Conservation (phyloP, 2,329 filamentous ascomycete species). For the Penicillium sp. region DNA sequence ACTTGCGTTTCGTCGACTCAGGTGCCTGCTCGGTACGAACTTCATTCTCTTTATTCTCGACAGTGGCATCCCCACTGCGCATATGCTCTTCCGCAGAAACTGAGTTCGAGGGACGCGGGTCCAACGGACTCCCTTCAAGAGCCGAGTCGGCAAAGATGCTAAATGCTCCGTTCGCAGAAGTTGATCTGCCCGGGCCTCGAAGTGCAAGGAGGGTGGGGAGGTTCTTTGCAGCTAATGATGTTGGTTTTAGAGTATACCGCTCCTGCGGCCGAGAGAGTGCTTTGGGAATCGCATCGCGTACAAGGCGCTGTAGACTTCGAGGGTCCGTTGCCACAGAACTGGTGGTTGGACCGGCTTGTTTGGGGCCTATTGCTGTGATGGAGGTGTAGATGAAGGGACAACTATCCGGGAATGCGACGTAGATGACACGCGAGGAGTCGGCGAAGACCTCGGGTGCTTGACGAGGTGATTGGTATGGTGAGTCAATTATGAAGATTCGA, state of each 20-base stretch:
- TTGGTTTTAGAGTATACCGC: conserved; percentile 67
- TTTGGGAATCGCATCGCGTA: conserved; percentile 77
- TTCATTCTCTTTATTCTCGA: conserved; percentile 18
- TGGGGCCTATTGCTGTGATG: conserved; percentile 44
- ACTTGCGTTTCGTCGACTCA: conserved; percentile 7
- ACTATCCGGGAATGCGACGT: conserved; percentile 77
- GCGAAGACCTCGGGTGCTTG: conserved; percentile 40
- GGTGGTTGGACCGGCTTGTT: conserved; percentile 34
- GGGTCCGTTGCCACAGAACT: conserved; percentile 47
- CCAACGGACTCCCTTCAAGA: conserved; percentile 51
- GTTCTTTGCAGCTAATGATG: conserved; percentile 68
- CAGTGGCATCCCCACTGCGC: conserved; percentile 4
- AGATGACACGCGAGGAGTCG: conserved; percentile 70
- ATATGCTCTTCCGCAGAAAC: conserved; percentile 33
- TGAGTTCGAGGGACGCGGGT: conserved; percentile 42
- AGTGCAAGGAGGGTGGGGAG: conserved; percentile 67
- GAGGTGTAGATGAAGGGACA: conserved; percentile 72
- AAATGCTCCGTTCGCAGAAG: conserved; percentile 74
- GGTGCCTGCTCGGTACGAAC: not conserved
- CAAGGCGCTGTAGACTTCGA: conserved; percentile 65
- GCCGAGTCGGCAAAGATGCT: conserved; percentile 69
- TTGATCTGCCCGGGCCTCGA: conserved; percentile 67
- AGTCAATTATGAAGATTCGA: conserved; percentile 76
- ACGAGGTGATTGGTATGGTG: conserved; percentile 66
- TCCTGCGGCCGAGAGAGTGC: conserved; percentile 73